Evolutionary conservation across 148 eudicot genomes (phyloP).

Genomic region (Spergularia marina): DNA sequence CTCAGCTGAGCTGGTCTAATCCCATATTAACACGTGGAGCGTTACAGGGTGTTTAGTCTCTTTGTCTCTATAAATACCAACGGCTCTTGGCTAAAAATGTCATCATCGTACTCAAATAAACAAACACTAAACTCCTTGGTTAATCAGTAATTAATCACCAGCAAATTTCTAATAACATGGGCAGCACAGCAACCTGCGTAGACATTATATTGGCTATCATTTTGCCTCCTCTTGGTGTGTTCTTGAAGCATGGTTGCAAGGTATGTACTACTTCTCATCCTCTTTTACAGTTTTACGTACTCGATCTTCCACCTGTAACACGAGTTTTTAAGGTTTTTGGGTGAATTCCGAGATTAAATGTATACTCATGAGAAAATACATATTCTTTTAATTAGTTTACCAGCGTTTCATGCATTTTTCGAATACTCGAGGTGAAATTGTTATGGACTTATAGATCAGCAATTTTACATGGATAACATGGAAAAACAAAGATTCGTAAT

Average conservation of each 20-base stretch:
- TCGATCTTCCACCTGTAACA: neutral
- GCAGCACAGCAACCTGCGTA: slow-evolving; percentile 30
- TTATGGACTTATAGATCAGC: neutral
- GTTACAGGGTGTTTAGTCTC: neutral
- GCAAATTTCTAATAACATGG: neutral
- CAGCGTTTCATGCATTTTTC: too few relatives aligned
- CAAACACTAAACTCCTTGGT: neutral
- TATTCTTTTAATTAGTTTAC: too few relatives aligned
- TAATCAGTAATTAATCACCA: neutral
- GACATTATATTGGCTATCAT: slow-evolving; percentile 43
- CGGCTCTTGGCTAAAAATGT: neutral
- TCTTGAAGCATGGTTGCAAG: slow-evolving; percentile 36
- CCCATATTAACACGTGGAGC: neutral
- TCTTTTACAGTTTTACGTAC: neutral
- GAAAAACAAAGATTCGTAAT: too few relatives aligned
- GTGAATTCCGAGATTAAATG: too few relatives aligned
- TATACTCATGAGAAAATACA: too few relatives aligned
- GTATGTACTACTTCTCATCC: neutral
- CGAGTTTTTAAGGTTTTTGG: neutral
- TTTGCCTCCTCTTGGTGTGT: slow-evolving; percentile 50
- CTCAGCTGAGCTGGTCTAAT: neutral
- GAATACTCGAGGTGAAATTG: too few relatives aligned
- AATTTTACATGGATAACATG: too few relatives aligned
- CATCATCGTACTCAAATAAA: neutral
- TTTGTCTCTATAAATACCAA: slow-evolving; percentile 6